A percentile compares a stretch with the other conserved stretches of the same genome.
Evolutionary conservation across 257 asterid species (phyloP).

Genomic region (Plantago major): DNA sequence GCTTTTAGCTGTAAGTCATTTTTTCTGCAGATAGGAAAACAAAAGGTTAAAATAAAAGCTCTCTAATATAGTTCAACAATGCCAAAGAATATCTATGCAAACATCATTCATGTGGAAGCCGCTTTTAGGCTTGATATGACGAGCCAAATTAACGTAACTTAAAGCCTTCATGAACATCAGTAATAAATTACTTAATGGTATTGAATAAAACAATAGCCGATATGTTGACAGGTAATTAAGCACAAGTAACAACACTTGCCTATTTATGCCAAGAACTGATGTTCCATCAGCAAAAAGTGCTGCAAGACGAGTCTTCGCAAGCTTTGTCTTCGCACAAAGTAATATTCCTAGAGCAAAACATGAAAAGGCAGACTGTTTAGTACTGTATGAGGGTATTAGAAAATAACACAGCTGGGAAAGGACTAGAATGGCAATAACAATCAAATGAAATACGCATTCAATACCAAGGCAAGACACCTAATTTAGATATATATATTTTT

Average conservation of each 20-base stretch:
- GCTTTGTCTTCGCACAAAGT: slow-evolving; percentile 92
- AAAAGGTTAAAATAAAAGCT: slow-evolving; percentile 7
- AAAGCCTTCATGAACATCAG: background rate
- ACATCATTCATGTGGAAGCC: slow-evolving; percentile 5
- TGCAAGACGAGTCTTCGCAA: slow-evolving; percentile 75
- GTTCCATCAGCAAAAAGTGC: slow-evolving; percentile 91
- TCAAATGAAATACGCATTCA: too few species aligned
- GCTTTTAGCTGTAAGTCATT: slow-evolving; percentile 33
- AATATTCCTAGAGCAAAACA: slow-evolving; percentile 55
- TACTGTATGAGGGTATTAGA: too few species aligned
- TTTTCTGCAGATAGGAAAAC: slow-evolving; percentile 30
- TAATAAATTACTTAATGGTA: background rate
- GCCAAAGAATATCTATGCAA: slow-evolving; percentile 1
- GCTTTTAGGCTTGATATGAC: slow-evolving; percentile 1
- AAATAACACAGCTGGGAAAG: too few species aligned
- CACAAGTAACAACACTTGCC: slow-evolving; percentile 36
- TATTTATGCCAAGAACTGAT: slow-evolving; percentile 45
- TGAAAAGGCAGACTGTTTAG: slow-evolving; percentile 8
- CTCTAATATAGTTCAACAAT: slow-evolving; percentile 6
- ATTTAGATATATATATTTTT: too few species aligned
- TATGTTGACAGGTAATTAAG: background rate
- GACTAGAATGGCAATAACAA: too few species aligned
- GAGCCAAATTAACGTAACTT: background rate
- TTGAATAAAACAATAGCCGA: too few species aligned
- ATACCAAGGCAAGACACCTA: too few species aligned